Evolutionary conservation across 306 rosid genomes (phyloP), one percentile per base, ranked within the genome.

Genomic region (Biancaea sappan): DNA sequence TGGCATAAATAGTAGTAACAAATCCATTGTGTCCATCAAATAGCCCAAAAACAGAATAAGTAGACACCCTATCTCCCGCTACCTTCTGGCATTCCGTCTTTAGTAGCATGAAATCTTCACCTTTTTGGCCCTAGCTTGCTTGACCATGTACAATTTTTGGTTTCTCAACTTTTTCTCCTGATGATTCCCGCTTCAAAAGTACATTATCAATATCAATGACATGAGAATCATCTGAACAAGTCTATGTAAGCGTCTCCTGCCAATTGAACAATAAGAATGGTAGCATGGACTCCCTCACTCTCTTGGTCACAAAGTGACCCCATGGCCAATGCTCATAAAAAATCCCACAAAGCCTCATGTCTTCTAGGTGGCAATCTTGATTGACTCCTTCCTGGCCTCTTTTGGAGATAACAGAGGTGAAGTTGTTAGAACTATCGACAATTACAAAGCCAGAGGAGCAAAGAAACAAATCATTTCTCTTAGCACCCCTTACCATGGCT

Each of bases 11-110:
- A n/a, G n/a, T n/a, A n/a, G n/a, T n/a, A n/a, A n/a, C n/a, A n/a
- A n/a, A n/a, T n/a, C n/a, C n/a, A n/a, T 93, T 93, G 84, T 93
- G 98, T 80, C 98, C 98, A 72, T 93, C 98, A 86, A 91, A 93
- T 53, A 93, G 84, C 98, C 91, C 97, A 14, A 91, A 91, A 80
- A 89, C 97, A 8, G 97, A 91, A 85, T 85, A 91, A 0, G 97
- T 91, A 44, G 92, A 88, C 34, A 87, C 86, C 29, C 95, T 95
- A 79, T 89, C 97, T 21, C 88, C 89, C 9, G 87, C 86, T 73
- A 87, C 40, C 74, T 95, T 87, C 69, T 91, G 91, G 66, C 95
- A 86, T 81, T 91, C 95, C 13, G 88, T 84, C 88, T 91, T 91
- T 0, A 91, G 3, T 41, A 91, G 72, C 4, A 88, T 89, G 52